Conservation (phyloP, 371 early-diverging fungal genomes). For the Mortierella sp. region DNA sequence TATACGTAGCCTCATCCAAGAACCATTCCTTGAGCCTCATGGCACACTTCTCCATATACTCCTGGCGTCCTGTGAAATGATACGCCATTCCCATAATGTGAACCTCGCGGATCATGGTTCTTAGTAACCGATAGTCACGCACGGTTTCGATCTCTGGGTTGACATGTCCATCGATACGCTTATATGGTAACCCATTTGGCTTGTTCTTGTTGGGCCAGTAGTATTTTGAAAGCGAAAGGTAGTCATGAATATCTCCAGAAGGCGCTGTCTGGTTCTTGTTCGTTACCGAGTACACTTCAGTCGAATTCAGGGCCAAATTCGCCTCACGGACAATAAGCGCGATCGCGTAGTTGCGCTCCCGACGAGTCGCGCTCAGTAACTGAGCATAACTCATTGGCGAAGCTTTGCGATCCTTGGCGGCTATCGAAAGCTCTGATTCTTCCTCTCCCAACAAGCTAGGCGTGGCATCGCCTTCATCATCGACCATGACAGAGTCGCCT, state of each 20-base stretch:
- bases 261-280: conserved; percentile 61
- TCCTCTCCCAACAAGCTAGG: neutral
- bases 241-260: conserved; percentile 66
- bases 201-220: conserved; percentile 62
- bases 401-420: conserved; percentile 27
- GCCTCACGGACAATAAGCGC: conserved; percentile 43
- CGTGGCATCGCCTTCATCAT: conserved; percentile 24
- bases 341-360: conserved; percentile 49
- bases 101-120: conserved; percentile 61
- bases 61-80: conserved; percentile 64
- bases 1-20: conserved; percentile 61
- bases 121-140: conserved; percentile 59
- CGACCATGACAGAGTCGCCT: conserved; percentile 6
- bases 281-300: conserved; percentile 62
- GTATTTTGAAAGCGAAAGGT: conserved; percentile 66
- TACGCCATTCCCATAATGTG: conserved; percentile 64
- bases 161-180: conserved; percentile 60
- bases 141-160: conserved; percentile 65
- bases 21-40: conserved; percentile 64
- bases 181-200: conserved; percentile 62
- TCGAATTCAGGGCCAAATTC: conserved; percentile 43
- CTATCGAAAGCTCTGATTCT: conserved; percentile 6
- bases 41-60: conserved; percentile 59
- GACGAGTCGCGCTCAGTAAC: conserved; percentile 34
- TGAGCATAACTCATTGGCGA: conserved; percentile 39